These are phyloP conservation scores for Picea glauca DNA, from an alignment of 75 land plant genomes.

Conservation along the genomic window DNA sequence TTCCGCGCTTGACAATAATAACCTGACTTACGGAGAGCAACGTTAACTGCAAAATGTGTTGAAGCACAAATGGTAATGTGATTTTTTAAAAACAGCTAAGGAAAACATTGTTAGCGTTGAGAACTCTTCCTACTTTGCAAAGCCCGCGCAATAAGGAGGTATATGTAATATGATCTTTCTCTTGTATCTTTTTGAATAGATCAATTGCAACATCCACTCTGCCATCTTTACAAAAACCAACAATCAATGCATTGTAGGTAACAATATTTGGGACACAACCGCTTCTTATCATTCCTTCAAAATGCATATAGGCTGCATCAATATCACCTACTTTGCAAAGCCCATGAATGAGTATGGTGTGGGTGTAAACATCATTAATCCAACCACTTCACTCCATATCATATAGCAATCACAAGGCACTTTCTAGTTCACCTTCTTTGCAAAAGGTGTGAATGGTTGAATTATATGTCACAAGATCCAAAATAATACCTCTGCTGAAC, in stretches of 20 bases:
- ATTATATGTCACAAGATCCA: constrained; percentile 68
- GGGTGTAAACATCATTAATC: constrained; percentile 48
- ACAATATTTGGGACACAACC: constrained; percentile 45
- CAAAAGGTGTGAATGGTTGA: constrained; percentile 47
- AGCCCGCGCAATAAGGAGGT: constrained; percentile 53
- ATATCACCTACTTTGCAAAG: constrained; percentile 48
- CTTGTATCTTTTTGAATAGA: constrained; percentile 36
- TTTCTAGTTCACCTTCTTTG: constrained; percentile 39
- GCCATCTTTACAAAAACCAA: constrained; percentile 57
- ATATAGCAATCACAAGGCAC: constrained; percentile 34
- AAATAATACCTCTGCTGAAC: constrained; percentile 20
- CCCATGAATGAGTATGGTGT: constrained; percentile 51
- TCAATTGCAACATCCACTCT: constrained; percentile 38
- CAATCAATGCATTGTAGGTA: constrained; percentile 56
- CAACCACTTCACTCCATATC: constrained; percentile 41
- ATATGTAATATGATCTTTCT: constrained; percentile 59
- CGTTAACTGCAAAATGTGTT: constrained; percentile 28
- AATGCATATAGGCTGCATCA: constrained; percentile 29
- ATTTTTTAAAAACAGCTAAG: constrained; percentile 22
- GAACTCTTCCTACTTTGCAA: constrained; percentile 35
- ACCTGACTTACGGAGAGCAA: constrained; percentile 32
- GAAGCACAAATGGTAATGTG: constrained; percentile 28
- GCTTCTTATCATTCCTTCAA: constrained; percentile 23
- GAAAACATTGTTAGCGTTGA: constrained; percentile 33
- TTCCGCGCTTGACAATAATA: constrained; percentile 30